Conservation (phyloP, 495 filamentous ascomycete species). For the Tuber microsphaerosporum region DNA sequence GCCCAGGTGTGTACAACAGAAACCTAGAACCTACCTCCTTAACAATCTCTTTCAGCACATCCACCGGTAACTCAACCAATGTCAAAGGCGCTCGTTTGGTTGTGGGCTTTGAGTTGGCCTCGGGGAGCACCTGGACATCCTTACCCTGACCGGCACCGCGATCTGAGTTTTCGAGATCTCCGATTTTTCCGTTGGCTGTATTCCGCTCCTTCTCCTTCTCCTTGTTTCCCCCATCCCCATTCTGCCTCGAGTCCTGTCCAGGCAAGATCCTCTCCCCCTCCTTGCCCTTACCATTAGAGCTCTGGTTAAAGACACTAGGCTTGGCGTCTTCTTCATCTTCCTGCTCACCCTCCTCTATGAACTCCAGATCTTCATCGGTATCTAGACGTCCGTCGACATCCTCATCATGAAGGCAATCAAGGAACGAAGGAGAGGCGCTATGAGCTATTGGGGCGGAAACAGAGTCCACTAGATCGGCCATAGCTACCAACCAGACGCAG, state of each 20-base stretch:
- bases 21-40: slow-evolving; percentile 60
- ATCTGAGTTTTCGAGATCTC: not conserved
- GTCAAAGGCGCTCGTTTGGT: slow-evolving; percentile 43
- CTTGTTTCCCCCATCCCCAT: not conserved
- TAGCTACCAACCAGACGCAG: not conserved
- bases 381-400: slow-evolving; percentile 25
- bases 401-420: slow-evolving; percentile 25
- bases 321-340: slow-evolving; percentile 14
- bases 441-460: not conserved
- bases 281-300: not conserved
- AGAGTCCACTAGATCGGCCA: slow-evolving; percentile 14
- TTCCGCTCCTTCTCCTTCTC: not conserved
- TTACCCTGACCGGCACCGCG: slow-evolving; percentile 7
- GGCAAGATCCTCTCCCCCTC: not conserved
- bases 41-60: slow-evolving; percentile 79
- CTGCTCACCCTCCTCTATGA: slow-evolving; percentile 15
- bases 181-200: not conserved
- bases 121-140: slow-evolving; percentile 4
- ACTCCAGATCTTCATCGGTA: slow-evolving; percentile 30
- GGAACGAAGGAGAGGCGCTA: slow-evolving; percentile 6
- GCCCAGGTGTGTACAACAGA: slow-evolving; percentile 17
- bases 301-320: slow-evolving; percentile 1
- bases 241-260: slow-evolving; percentile 9
- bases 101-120: not conserved
- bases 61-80: slow-evolving; percentile 76